Conservation (phyloP, 345 rosid species). For the sweet orange (Citrus sinensis) region DNA sequence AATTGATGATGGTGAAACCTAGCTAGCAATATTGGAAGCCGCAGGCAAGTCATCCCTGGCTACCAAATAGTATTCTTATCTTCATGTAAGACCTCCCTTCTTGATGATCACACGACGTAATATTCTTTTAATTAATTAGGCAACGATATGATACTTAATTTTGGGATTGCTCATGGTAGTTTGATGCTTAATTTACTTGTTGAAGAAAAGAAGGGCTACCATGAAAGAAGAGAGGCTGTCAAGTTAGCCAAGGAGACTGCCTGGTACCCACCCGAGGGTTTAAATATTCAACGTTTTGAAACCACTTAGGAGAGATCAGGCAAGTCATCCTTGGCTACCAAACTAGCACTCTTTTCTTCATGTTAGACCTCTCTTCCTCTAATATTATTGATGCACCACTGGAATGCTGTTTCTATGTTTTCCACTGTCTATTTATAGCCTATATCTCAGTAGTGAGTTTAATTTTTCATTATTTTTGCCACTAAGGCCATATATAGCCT, state of each 20-base stretch:
- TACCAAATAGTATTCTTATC: neutral
- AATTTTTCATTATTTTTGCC: too few species aligned
- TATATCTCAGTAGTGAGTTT: too few species aligned
- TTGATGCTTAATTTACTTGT: neutral
- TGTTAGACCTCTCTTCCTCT: slow-evolving; percentile 31
- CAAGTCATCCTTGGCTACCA: slow-evolving; percentile 43
- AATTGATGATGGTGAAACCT: too few species aligned
- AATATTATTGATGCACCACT: neutral
- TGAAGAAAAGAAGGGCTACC: slow-evolving; percentile 39
- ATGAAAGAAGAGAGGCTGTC: slow-evolving; percentile 35
- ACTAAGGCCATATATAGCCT: too few species aligned
- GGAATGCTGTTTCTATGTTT: neutral
- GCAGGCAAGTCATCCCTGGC: slow-evolving; percentile 5
- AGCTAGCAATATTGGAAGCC: too few species aligned
- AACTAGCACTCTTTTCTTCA: slow-evolving; percentile 33
- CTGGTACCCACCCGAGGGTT: slow-evolving; percentile 12
- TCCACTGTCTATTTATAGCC: neutral
- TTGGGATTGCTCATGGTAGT: too few species aligned
- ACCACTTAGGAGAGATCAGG: neutral
- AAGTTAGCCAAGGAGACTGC: slow-evolving; percentile 44
- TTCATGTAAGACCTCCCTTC: neutral
- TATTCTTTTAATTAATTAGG: neutral
- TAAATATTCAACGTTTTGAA: neutral
- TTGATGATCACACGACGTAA: neutral
- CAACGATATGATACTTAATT: too few species aligned